Base-by-base conservation (phyloP, 768 basidiomycete species). In the Boletus coccyginus region DNA sequence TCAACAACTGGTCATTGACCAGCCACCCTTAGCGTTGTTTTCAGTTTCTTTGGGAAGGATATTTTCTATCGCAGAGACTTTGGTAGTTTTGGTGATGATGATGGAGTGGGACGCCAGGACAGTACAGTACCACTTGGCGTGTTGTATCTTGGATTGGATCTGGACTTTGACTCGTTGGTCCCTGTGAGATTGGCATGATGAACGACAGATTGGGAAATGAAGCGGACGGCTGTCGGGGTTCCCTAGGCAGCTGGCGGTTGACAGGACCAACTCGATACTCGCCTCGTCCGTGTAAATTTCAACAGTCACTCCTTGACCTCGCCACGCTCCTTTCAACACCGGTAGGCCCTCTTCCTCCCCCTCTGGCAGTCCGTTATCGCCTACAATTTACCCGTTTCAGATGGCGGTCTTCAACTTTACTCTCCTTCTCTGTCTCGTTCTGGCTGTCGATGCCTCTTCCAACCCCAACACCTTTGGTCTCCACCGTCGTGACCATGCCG, bases 1-100 rank as follows among this genome's bases (percentile, higher is more conserved):
- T 98, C 52, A 82, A 78, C 58, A 73, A 72, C 60, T 98, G 96
- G 96, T 78, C 81, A 36, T 70, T 92, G 59, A 87, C 80, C 32
- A 94, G 91, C 68, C 93, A 95, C 71, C 66, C 72, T 0, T 71
- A 72, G 56, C 51, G 45, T 45, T 45, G 31, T 44, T 42, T 57
- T 29, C n/a, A 13, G 19, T 24, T 42, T 42, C 21, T 57, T 36
- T 48, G 40, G 19, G 32, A n/a, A 5, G 58, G 42, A 58, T 52
- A 6, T 44, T 33, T 41, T 33, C 31, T 54, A 27, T 33, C 46
- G 47, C 46, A 50, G 43, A 46, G 46, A 57, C 55, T 53, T 55
- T 66, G 49, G 51, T 53, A 50, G 54, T 11, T 33, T 51, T 35
- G 29, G 41, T 3, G 35, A 47, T 19, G 35, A 47, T 17, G 27